Conservation (phyloP, 2,329 filamentous ascomycete species). For the Colletotrichum nymphaeae region DNA sequence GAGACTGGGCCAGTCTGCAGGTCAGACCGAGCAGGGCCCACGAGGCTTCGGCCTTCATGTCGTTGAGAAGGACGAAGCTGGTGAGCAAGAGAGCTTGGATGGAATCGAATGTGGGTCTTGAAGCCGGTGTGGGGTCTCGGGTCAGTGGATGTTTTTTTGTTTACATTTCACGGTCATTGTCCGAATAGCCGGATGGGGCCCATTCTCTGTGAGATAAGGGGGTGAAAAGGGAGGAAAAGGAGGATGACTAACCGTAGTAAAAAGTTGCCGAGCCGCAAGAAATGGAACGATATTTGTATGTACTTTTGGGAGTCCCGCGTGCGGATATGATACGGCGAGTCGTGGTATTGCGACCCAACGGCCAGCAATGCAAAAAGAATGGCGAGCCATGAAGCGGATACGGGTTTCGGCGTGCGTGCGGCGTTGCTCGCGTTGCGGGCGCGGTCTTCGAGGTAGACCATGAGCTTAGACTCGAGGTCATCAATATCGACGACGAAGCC, state of each 20-base stretch:
- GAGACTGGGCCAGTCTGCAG: slow-evolving; percentile 72
- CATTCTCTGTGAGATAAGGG: neutral
- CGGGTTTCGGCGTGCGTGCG: slow-evolving; percentile 58
- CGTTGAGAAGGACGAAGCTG: slow-evolving; percentile 73
- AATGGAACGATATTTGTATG: slow-evolving; percentile 74
- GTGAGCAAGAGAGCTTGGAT: slow-evolving; percentile 73
- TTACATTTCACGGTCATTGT: neutral
- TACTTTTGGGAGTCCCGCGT: slow-evolving; percentile 70
- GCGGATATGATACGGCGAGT: slow-evolving; percentile 71
- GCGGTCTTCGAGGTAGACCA: slow-evolving; percentile 74
- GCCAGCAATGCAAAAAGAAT: slow-evolving; percentile 74
- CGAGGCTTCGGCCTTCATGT: slow-evolving; percentile 77
- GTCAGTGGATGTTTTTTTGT: slow-evolving; percentile 25
- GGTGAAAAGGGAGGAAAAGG: too few species aligned
- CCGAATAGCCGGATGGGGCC: neutral
- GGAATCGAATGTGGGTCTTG: slow-evolving; percentile 71
- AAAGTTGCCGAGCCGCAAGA: slow-evolving; percentile 72
- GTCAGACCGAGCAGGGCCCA: slow-evolving; percentile 74
- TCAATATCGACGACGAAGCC: slow-evolving; percentile 75
- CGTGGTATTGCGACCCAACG: slow-evolving; percentile 74
- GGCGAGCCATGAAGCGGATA: slow-evolving; percentile 74
- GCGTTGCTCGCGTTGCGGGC: slow-evolving; percentile 64
- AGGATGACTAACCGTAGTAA: slow-evolving; percentile 59
- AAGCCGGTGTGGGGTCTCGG: neutral
- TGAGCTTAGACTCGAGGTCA: slow-evolving; percentile 72